phyloP scores from a whole-genome alignment of 441 rosid species.

The Corymbia calophylla region DNA sequence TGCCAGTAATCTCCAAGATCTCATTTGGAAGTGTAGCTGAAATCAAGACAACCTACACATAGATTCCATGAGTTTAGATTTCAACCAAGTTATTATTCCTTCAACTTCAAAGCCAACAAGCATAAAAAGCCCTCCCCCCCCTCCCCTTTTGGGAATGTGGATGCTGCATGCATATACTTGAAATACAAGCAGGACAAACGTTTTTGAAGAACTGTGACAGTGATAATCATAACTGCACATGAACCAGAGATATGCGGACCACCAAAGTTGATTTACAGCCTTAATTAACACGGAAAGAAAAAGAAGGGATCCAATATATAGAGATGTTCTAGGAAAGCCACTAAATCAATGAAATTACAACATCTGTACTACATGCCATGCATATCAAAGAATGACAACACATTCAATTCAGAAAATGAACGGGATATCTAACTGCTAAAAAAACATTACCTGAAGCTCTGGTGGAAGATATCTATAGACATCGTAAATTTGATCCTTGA shows the following conservation, averaged over 20 bases:
- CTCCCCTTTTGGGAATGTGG: background rate
- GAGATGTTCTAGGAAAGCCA: background rate
- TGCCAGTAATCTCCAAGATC: constrained; percentile 89
- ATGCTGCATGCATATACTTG: background rate
- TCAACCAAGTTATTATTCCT: background rate
- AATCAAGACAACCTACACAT: constrained; percentile 58
- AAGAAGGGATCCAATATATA: background rate
- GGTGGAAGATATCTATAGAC: constrained; percentile 97
- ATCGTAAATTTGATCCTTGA: constrained; percentile 96
- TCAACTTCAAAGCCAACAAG: background rate
- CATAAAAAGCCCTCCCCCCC: background rate
- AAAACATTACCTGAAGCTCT: constrained; percentile 70
- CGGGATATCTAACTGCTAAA: background rate
- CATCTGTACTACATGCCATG: background rate
- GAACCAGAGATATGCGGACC: background rate
- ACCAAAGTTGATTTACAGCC: background rate
- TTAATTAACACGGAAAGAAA: background rate
- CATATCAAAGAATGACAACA: background rate
- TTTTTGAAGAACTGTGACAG: background rate
- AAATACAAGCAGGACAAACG: background rate
- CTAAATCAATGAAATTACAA: background rate
- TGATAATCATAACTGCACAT: background rate
- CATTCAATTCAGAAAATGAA: background rate
- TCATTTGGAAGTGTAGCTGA: constrained; percentile 99
- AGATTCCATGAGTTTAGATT: background rate